These are phyloP conservation scores for Oemleria cerasiformis DNA, from an alignment of 306 rosid genomes.

Conservation along the genomic window DNA sequence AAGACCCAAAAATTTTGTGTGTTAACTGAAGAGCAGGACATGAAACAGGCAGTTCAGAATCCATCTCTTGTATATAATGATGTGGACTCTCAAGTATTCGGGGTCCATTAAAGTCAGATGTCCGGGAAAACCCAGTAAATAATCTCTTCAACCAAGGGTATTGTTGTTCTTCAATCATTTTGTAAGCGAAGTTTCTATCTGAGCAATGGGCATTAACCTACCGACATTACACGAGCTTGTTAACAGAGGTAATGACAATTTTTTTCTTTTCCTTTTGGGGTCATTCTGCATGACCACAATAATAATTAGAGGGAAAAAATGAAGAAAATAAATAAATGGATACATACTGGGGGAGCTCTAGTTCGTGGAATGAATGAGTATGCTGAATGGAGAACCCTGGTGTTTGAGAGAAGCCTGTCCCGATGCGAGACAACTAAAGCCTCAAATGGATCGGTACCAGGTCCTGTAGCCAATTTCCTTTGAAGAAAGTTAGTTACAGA, in stretches of 20 bases:
- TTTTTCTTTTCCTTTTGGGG: background rate
- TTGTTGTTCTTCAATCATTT: slow-evolving; percentile 75
- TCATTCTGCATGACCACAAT: background rate
- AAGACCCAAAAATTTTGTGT: slow-evolving; percentile 83
- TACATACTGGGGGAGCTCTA: slow-evolving; percentile 95
- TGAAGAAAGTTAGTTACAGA: slow-evolving; percentile 47
- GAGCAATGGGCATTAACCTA: slow-evolving; percentile 82
- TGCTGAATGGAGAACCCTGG: slow-evolving; percentile 80
- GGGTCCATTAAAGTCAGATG: slow-evolving; percentile 87
- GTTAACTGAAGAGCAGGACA: slow-evolving; percentile 88
- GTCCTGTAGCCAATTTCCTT: slow-evolving; percentile 60
- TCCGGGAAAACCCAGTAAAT: slow-evolving; percentile 89
- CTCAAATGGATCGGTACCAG: slow-evolving; percentile 70
- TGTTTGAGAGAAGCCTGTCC: slow-evolving; percentile 68
- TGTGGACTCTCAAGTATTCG: slow-evolving; percentile 68
- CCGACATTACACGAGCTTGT: slow-evolving; percentile 21
- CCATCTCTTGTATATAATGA: slow-evolving; percentile 85
- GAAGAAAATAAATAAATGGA: slow-evolving; percentile 18
- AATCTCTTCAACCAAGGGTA: slow-evolving; percentile 89
- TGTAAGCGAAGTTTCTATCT: slow-evolving; percentile 75
- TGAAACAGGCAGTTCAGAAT: slow-evolving; percentile 70
- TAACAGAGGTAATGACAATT: slow-evolving; percentile 10
- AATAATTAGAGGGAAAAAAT: background rate
- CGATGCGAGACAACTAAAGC: slow-evolving; percentile 66
- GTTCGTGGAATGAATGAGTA: slow-evolving; percentile 78